A percentile compares a stretch with the other conserved stretches of the same genome.
Evolutionary conservation across 2,329 filamentous ascomycete species (phyloP).

Genomic region (Venturia aucupariae): DNA sequence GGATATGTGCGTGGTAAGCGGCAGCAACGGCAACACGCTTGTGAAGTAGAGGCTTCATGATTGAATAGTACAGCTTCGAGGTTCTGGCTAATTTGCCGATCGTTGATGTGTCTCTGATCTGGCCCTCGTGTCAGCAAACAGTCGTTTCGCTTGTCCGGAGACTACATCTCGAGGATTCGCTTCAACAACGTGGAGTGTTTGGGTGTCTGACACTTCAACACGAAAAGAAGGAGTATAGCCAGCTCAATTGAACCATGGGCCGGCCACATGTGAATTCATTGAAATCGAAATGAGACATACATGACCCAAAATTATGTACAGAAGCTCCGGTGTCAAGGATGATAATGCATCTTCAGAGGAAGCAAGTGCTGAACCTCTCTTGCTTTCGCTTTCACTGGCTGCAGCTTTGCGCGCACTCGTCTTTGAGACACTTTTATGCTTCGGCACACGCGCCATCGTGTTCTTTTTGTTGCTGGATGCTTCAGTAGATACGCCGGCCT

Average conservation of each 20-base stretch:
- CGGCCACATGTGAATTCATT: too few relatives aligned
- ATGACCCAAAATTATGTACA: slow-evolving; percentile 3
- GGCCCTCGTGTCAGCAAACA: not conserved
- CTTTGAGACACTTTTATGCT: not conserved
- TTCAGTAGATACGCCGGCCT: not conserved
- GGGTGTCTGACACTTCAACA: too few relatives aligned
- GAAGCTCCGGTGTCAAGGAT: slow-evolving; percentile 2
- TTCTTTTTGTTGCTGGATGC: not conserved
- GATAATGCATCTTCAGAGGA: not conserved
- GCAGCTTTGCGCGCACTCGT: not conserved
- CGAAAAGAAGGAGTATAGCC: too few relatives aligned
- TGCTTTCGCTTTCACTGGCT: not conserved
- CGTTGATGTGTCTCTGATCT: slow-evolving; percentile 9
- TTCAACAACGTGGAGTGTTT: too few relatives aligned
- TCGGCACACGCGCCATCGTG: not conserved
- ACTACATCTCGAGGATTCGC: too few relatives aligned
- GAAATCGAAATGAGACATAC: not conserved
- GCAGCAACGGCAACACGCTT: slow-evolving; percentile 8
- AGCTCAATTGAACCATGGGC: too few relatives aligned
- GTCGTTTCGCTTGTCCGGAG: not conserved
- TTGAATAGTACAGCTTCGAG: slow-evolving; percentile 4
- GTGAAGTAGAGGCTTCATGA: slow-evolving; percentile 9
- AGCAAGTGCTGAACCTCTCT: not conserved
- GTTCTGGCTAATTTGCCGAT: slow-evolving; percentile 9
- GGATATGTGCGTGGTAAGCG: not conserved